Percentiles rank a stretch among this genome's conserved stretches.
Conservation (phyloP, 2,329 filamentous ascomycete species). For the Xylariales sp. region DNA sequence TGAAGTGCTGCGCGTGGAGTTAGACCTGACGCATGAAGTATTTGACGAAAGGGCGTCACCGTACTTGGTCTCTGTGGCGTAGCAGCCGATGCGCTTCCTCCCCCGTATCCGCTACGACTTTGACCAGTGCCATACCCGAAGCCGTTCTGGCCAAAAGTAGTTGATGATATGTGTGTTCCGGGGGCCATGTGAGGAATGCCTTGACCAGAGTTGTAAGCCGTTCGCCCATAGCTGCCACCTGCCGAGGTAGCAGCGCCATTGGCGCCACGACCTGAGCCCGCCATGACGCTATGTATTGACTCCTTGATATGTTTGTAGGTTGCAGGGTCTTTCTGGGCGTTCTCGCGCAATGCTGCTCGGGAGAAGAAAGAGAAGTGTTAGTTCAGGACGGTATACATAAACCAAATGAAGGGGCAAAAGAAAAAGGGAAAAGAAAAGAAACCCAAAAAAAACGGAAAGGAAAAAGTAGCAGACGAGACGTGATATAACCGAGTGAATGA, state of each 20-base stretch:
- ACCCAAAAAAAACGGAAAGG: too few relatives aligned
- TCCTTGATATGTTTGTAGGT: constrained; percentile 11
- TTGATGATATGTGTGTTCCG: not conserved
- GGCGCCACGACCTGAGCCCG: constrained; percentile 4
- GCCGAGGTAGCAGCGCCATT: constrained; percentile 4
- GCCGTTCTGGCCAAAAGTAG: constrained; percentile 4
- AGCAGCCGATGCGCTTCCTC: constrained; percentile 3
- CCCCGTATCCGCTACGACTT: not conserved
- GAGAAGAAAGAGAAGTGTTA: constrained; percentile 2
- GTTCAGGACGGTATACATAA: too few relatives aligned
- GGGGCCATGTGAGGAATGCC: constrained; percentile 1
- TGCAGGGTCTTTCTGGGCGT: constrained; percentile 12
- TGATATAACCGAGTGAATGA: too few relatives aligned
- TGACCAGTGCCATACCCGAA: not conserved
- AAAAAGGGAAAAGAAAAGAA: too few relatives aligned
- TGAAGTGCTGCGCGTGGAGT: constrained; percentile 11
- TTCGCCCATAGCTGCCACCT: not conserved
- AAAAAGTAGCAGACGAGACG: too few relatives aligned
- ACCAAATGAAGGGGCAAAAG: too few relatives aligned
- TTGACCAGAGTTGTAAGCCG: not conserved
- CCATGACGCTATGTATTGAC: constrained; percentile 6
- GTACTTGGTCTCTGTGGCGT: constrained; percentile 4
- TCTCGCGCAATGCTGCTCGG: constrained; percentile 18
- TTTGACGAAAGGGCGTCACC: not conserved
- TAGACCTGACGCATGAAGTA: not conserved